Base-by-base conservation (phyloP, 2,329 filamentous ascomycete genomes). In the Trichoderma sp. region DNA sequence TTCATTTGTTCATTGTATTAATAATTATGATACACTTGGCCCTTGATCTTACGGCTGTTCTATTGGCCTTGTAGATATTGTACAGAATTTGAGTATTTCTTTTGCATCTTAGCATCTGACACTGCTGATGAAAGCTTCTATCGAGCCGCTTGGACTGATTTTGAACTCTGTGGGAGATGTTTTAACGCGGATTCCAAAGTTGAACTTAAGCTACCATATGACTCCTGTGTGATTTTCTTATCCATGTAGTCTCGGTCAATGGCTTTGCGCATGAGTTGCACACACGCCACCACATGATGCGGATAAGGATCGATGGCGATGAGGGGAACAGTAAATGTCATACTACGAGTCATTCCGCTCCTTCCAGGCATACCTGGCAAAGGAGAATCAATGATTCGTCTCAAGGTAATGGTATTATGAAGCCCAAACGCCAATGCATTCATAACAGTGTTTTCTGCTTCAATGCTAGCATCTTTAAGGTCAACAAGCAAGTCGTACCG, bases 391-490 rank as follows among this genome's bases (percentile, higher is more conserved):
- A 63, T 43, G 23, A 15, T 8, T 28, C 59, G 59, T 30, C 59
- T 63, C 59, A 63, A 43, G 34, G 59, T 63, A 7, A 63, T 43
- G 23, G 20, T 63, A 43, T 63, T 63, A 43, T 63, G 59, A n/a
- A 63, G 59, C 3, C 59, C 59, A 63, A 63, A 63, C 2, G 34
- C 59, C 23, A 63, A 23, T 63, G 59, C 59, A 43, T 63, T 63
- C 13, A 63, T 63, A 23, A 63, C 34, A n/a, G 59, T 63, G 13
- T 43, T 63, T 39, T 63, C 59, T 43, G 59, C 59, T 43, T 63
- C 59, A n/a, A 63, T 43, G 15, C 59, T 63, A n/a, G 59, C 59
- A n/a, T 63, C 59, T 63, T 63, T 63, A 36, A 63, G 59, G 39
- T 43, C 34, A 17, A 39, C 34, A 15, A 63, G 59, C 59, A 63